These are phyloP conservation scores for Macaranga tanarius DNA, from an alignment of 441 rosid genomes.

Conservation along the genomic window DNA sequence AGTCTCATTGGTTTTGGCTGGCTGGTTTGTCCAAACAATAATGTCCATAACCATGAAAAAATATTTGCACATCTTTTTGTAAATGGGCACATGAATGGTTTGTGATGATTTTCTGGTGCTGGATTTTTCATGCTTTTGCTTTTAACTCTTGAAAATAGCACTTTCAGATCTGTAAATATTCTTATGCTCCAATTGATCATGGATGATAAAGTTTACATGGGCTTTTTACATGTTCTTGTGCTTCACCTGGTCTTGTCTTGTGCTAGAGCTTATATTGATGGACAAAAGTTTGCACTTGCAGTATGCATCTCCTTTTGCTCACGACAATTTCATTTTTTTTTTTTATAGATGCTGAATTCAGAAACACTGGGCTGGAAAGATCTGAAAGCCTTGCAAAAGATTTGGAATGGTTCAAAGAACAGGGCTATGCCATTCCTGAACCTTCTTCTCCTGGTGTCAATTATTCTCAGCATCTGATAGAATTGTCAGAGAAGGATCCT, in stretches of 20 bases:
- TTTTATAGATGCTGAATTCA: slow-evolving; percentile 73
- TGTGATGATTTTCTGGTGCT: background rate
- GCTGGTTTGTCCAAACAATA: background rate
- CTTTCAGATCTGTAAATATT: slow-evolving; percentile 2
- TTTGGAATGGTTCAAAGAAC: slow-evolving; percentile 84
- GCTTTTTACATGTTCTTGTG: background rate
- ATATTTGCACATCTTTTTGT: background rate
- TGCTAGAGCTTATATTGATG: background rate
- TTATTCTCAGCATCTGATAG: slow-evolving; percentile 60
- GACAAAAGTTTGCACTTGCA: background rate
- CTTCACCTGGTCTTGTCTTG: background rate
- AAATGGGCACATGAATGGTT: background rate
- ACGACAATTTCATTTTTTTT: background rate
- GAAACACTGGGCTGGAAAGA: slow-evolving; percentile 83
- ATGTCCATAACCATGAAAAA: background rate
- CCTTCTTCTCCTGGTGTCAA: slow-evolving; percentile 70
- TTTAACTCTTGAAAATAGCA: background rate
- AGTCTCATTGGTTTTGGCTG: background rate
- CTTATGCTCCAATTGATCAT: background rate
- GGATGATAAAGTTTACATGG: too few relatives aligned
- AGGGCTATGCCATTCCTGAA: slow-evolving; percentile 77
- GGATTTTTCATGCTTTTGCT: background rate
- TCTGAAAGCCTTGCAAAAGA: slow-evolving; percentile 60
- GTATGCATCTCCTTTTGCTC: background rate
- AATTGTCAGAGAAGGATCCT: slow-evolving; percentile 80